These are phyloP conservation scores for Panus rudis DNA, from an alignment of 768 basidiomycete species.

Conservation along the genomic window DNA sequence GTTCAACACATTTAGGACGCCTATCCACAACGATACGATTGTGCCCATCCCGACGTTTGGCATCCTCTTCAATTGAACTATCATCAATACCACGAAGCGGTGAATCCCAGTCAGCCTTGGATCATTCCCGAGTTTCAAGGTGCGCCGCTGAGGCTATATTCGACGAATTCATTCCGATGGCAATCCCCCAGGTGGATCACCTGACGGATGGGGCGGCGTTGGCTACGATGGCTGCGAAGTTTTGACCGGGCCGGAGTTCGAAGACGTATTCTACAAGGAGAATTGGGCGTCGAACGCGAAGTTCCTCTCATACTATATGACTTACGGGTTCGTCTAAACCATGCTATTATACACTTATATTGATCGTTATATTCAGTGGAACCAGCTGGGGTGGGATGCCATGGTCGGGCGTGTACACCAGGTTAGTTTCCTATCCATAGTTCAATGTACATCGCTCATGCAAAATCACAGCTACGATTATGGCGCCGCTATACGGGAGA, in stretches of 20 bases:
- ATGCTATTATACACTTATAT: neutral
- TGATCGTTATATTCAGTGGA: conserved; percentile 38
- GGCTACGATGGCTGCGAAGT: conserved; percentile 59
- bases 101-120: conserved; percentile 47
- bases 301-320: conserved; percentile 79
- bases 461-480: conserved; percentile 68
- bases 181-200: conserved; percentile 49
- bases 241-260: conserved; percentile 67
- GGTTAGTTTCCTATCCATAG: conserved; percentile 11
- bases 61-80: conserved; percentile 56
- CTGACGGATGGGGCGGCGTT: conserved; percentile 78
- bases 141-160: conserved; percentile 5
- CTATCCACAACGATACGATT: conserved; percentile 78
- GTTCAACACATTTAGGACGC: conserved; percentile 53
- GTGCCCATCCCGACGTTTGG: conserved; percentile 66
- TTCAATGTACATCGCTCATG: conserved; percentile 1
- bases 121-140: conserved; percentile 54
- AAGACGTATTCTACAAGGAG: conserved; percentile 72
- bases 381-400: conserved; percentile 83
- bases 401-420: conserved; percentile 65
- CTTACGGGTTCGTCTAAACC: conserved; percentile 49
- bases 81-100: conserved; percentile 50
- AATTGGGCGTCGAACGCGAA: conserved; percentile 81
- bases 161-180: conserved; percentile 8
- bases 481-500: conserved; percentile 65